Percentiles rank a stretch among this genome's conserved stretches.
Evolutionary conservation across 805 yeast species (phyloP).

Genomic region (Metschnikowia colocasiae): DNA sequence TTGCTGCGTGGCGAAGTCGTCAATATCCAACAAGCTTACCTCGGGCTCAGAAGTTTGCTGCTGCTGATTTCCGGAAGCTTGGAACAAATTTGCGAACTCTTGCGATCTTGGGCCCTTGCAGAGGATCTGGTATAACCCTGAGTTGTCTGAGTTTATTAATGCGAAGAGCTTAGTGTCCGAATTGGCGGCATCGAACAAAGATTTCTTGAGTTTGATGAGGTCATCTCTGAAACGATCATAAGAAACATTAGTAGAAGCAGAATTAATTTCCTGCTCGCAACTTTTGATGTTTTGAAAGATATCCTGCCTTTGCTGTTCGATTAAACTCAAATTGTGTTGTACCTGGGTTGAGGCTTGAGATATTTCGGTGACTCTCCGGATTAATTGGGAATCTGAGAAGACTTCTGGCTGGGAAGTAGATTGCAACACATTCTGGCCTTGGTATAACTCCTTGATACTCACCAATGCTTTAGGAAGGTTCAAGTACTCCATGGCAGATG

Average conservation of each 20-base stretch:
- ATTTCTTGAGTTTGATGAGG: conserved; percentile 52
- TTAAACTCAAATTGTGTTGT: conserved; percentile 28
- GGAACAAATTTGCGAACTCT: conserved; percentile 35
- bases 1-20: conserved; percentile 37
- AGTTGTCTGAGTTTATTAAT: conserved; percentile 37
- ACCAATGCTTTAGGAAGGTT: conserved; percentile 66
- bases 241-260: conserved; percentile 6
- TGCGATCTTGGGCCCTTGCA: conserved; percentile 42
- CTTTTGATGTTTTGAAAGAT: conserved; percentile 34
- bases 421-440: conserved; percentile 7
- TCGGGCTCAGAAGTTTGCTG: conserved; percentile 21
- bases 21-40: conserved; percentile 64
- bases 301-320: conserved; percentile 31
- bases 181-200: conserved; percentile 56
- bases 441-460: conserved; percentile 45
- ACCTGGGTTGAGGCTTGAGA: conserved; percentile 30
- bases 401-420: not conserved
- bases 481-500: conserved; percentile 76
- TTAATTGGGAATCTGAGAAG: conserved; percentile 7
- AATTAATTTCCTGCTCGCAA: conserved; percentile 26
- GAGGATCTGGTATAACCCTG: conserved; percentile 24
- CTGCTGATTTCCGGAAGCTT: conserved; percentile 7
- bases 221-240: conserved; percentile 44
- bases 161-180: conserved; percentile 55
- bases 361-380: conserved; percentile 21